Evolutionary conservation across 345 rosid species (phyloP).

Genomic region (Lumnitzera racemosa): DNA sequence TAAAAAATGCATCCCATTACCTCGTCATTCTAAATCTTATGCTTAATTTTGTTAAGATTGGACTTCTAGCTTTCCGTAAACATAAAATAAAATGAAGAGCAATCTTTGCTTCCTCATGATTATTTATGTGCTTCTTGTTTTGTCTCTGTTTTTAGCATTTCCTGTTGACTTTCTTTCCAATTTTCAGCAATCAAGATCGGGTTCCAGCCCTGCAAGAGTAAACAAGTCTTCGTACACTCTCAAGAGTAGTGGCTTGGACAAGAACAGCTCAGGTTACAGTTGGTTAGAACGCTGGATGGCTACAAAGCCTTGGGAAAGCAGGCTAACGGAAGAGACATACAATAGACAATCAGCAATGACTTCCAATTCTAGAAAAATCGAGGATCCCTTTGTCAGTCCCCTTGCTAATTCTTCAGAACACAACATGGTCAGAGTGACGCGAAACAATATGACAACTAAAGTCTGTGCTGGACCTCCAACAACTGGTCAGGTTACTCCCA

Average conservation of each 20-base stretch:
- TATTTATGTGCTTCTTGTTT: too few relatives aligned
- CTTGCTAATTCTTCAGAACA: conserved; percentile 26
- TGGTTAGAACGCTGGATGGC: conserved; percentile 84
- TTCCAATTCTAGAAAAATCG: conserved; percentile 43
- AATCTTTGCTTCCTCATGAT: too few relatives aligned
- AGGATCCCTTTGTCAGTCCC: conserved; percentile 22
- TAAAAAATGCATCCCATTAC: too few relatives aligned
- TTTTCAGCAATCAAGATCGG: conserved; percentile 43
- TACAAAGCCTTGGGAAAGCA: conserved; percentile 63
- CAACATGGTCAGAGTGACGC: conserved; percentile 49
- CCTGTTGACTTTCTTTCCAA: conserved; percentile 2
- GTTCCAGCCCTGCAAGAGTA: conserved; percentile 48
- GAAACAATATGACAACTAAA: conserved; percentile 50
- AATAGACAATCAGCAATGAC: conserved; percentile 17
- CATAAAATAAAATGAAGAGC: too few relatives aligned
- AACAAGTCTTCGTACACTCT: conserved; percentile 28
- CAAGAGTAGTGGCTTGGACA: conserved; percentile 27
- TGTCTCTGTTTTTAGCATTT: neutral
- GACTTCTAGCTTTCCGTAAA: too few relatives aligned
- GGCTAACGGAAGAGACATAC: conserved; percentile 38
- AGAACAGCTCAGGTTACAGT: conserved; percentile 43
- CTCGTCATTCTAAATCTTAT: too few relatives aligned
- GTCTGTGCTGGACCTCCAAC: conserved; percentile 44
- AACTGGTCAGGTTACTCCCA: conserved; percentile 15
- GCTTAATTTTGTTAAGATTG: too few relatives aligned